Conservation (phyloP, 495 filamentous ascomycete species). For the Lasiosphaeria hispida region DNA sequence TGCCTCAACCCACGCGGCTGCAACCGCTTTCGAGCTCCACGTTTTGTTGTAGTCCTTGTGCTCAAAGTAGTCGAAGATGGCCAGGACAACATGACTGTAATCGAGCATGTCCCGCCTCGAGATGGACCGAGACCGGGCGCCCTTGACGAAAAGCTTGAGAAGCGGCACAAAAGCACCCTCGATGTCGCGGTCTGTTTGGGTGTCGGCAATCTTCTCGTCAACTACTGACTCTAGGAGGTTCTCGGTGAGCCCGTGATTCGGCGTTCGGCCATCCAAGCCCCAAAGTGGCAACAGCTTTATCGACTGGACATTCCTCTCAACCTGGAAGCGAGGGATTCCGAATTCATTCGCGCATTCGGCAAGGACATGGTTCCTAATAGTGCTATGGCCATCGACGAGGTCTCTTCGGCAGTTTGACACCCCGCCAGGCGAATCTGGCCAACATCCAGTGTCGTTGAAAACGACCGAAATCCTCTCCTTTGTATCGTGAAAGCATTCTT, state of each 20-base stretch:
- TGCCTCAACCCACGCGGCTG: conserved; percentile 57
- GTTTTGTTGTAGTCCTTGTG: conserved; percentile 57
- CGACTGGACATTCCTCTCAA: conserved; percentile 63
- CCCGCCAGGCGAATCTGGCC: conserved; percentile 66
- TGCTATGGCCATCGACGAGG: conserved; percentile 61
- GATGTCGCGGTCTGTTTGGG: conserved; percentile 52
- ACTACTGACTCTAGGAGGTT: conserved; percentile 62
- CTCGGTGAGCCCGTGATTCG: conserved; percentile 61
- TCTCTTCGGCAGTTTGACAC: conserved; percentile 67
- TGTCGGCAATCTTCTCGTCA: conserved; percentile 50
- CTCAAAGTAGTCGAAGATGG: conserved; percentile 30
- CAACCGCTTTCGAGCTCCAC: conserved; percentile 62
- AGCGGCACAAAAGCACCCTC: conserved; percentile 62
- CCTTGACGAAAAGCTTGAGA: conserved; percentile 55
- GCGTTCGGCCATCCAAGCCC: conserved; percentile 63
- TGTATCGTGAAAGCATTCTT: conserved; percentile 46
- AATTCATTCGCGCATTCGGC: conserved; percentile 66
- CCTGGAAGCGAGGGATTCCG: conserved; percentile 64
- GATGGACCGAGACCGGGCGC: conserved; percentile 24
- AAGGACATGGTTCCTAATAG: conserved; percentile 65
- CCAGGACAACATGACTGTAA: conserved; percentile 27
- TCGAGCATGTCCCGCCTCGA: conserved; percentile 17
- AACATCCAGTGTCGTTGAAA: conserved; percentile 62
- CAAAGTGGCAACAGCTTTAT: conserved; percentile 65
- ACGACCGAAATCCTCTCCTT: conserved; percentile 59